Evolutionary conservation across 345 rosid species (phyloP), one percentile per base, ranked within the genome.

Genomic region (Barbarea vulgaris): DNA sequence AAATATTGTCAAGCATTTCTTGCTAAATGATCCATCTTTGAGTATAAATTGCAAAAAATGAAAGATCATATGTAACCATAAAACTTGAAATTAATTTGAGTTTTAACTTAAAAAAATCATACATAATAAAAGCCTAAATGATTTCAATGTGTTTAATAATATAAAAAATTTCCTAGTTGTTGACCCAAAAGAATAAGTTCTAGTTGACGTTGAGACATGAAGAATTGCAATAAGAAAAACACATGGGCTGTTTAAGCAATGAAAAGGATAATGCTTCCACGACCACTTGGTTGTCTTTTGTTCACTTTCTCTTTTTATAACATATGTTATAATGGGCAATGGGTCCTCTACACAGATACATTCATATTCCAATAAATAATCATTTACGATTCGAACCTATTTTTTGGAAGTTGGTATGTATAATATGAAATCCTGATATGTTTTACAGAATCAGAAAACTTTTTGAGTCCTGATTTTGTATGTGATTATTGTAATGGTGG

Each of bases 211-310:
- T 21, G 57, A 46, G 34, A 70, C 44, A 57, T 44, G 65, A 70
- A 31, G 46, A 57, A 44, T 19, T 31, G 47, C 47, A 46, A 57
- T 70, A 57, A 70, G 48, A 70, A 44, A 12, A 46, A 71, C 59
- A 71, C 67, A 48, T 71, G 67, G 59, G 50, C 37, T 71, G 75
- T 34, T 47, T 24, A 71, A 24, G 50, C 59, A 70, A 58, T 34
- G 47, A 59, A 47, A 42, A 48, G 34, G 18, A 36, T 60, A 59
- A 71, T 60, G 75, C 58, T 36, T 59, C 67, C 67, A 71, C 67
- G 75, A 71, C 75, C 51, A 71, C 75, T 60, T 71, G 50, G 28
- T 46, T 59, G 50, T 59, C 67, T 59, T 59, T 47, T 48, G 50
- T 48, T 60, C 59, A 60, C 67, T 71, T 71, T 71, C 37, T 71